A percentile compares a stretch with the other conserved stretches of the same genome.
Evolutionary conservation across 2,329 filamentous ascomycete species (phyloP).

Genomic region (Laburnicola sp.): DNA sequence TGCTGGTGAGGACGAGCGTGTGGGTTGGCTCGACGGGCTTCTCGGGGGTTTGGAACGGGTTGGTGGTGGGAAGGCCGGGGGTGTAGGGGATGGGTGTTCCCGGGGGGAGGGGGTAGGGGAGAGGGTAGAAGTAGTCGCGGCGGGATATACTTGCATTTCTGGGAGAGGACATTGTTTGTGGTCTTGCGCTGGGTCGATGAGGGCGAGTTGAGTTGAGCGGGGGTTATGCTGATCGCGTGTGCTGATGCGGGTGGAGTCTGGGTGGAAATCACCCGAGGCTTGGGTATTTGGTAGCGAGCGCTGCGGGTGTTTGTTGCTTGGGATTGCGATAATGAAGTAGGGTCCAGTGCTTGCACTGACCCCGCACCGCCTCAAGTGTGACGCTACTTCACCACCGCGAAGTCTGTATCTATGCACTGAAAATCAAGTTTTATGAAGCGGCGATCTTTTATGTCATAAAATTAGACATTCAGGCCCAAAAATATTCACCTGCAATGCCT

Average conservation of each 20-base stretch:
- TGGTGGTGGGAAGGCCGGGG: constrained; percentile 24
- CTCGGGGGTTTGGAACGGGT: constrained; percentile 28
- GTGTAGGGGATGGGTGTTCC: constrained; percentile 35
- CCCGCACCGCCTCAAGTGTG: neutral
- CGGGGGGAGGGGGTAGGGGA: constrained; percentile 45
- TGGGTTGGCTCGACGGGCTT: constrained; percentile 59
- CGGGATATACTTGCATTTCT: constrained; percentile 53
- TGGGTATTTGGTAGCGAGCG: neutral
- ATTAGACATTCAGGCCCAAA: too few relatives aligned
- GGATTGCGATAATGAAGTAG: neutral
- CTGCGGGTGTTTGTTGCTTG: neutral
- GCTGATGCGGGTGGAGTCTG: neutral
- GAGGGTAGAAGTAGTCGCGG: constrained; percentile 63
- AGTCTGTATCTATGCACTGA: too few relatives aligned
- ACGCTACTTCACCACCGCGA: too few relatives aligned
- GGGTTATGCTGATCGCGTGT: neutral
- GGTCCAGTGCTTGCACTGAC: neutral
- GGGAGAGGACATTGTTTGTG: constrained; percentile 5
- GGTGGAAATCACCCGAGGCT: too few relatives aligned
- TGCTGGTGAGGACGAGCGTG: constrained; percentile 67
- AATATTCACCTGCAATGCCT: too few relatives aligned
- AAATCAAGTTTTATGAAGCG: too few relatives aligned
- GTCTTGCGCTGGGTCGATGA: constrained; percentile 5
- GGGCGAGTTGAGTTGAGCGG: too few relatives aligned
- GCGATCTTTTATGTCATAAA: too few relatives aligned